These are phyloP conservation scores for Metschnikowia amazonensis DNA, from an alignment of 805 yeast species.

Conservation along the genomic window DNA sequence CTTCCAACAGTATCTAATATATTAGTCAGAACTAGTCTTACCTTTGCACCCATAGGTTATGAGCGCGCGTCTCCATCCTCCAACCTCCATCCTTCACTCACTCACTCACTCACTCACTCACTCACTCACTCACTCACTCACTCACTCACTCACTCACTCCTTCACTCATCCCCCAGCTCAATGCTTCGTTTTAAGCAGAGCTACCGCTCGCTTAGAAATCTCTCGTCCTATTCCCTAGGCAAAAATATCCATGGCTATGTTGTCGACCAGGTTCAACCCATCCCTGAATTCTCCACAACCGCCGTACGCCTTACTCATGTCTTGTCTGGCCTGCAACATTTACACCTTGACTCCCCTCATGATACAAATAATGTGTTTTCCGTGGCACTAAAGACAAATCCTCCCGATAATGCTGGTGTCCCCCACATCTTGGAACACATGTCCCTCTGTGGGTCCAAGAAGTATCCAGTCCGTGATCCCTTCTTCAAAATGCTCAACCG, in stretches of 20 bases:
- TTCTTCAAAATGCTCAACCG: constrained; percentile 95
- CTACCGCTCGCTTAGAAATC: not conserved
- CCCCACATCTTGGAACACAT: constrained; percentile 97
- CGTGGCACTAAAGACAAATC: constrained; percentile 87
- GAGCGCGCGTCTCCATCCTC: no score
- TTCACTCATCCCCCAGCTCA: no score
- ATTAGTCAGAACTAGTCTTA: no score
- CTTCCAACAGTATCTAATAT: no score
- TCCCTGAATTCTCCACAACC: constrained; percentile 77
- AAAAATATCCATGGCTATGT: constrained; percentile 61
- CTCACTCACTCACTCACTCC: no score
- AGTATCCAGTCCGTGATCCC: constrained; percentile 94
- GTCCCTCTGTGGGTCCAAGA: constrained; percentile 87
- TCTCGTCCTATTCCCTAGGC: constrained; percentile 46
- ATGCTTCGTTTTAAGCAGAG: not conserved
- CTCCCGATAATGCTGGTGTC: constrained; percentile 92
- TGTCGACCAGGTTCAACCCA: constrained; percentile 57
- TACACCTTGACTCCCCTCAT: constrained; percentile 76
- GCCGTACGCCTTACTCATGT: constrained; percentile 72
- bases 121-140: no score
- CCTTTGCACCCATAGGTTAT: not conserved
- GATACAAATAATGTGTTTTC: constrained; percentile 87
- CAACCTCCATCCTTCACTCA: no score
- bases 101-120: no score
- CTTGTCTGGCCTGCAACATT: constrained; percentile 71